These are phyloP conservation scores for Prunus davidiana DNA, from an alignment of 306 rosid species.

Conservation along the genomic window DNA sequence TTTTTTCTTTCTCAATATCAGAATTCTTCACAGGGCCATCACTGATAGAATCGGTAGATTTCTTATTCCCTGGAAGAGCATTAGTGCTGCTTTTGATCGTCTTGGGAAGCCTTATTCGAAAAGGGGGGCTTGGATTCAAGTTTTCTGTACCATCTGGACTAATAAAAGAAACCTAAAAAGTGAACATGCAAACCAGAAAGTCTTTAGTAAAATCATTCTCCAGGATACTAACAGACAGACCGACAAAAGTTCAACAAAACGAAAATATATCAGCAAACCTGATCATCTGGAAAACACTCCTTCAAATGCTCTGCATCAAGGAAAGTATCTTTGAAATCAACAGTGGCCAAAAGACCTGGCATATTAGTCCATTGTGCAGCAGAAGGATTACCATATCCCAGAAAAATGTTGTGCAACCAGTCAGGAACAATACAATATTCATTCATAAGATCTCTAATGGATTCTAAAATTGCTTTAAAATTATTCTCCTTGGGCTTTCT, in stretches of 20 bases:
- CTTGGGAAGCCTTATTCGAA: conserved; percentile 75
- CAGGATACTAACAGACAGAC: not conserved
- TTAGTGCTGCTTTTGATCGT: conserved; percentile 47
- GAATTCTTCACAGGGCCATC: conserved; percentile 38
- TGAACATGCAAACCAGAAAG: conserved; percentile 25
- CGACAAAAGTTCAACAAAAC: conserved; percentile 7
- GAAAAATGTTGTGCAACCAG: conserved; percentile 85
- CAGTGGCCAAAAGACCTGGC: conserved; percentile 86
- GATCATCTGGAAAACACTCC: conserved; percentile 62
- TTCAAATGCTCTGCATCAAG: conserved; percentile 77
- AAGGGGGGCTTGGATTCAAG: conserved; percentile 75
- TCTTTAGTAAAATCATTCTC: not conserved
- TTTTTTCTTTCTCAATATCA: conserved; percentile 51
- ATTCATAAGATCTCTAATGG: conserved; percentile 95
- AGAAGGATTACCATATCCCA: conserved; percentile 96
- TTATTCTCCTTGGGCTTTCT: conserved; percentile 99
- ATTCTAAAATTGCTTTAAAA: conserved; percentile 94
- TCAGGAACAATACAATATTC: conserved; percentile 96
- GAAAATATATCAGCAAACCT: conserved; percentile 48
- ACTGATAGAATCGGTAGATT: conserved; percentile 38
- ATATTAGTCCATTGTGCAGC: conserved; percentile 98
- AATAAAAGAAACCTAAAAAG: conserved; percentile 59
- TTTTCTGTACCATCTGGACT: conserved; percentile 57
- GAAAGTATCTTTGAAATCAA: conserved; percentile 96
- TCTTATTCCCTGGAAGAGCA: conserved; percentile 49